These are phyloP conservation scores for Leccinum sublutescens DNA, from an alignment of 768 basidiomycete species.

Conservation along the genomic window DNA sequence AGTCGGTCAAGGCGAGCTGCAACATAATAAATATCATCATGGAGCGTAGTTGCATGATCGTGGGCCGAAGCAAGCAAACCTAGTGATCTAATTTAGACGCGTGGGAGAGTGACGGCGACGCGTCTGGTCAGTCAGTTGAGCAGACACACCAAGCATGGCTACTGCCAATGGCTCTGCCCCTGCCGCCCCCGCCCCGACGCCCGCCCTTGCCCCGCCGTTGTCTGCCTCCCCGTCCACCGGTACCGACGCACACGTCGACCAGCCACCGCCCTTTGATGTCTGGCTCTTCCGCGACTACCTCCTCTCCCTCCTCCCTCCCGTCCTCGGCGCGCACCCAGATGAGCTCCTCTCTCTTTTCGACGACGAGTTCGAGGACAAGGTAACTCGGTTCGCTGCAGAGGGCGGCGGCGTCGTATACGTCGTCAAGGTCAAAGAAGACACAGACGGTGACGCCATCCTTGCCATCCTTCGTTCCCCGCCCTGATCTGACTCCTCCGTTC, in stretches of 20 bases:
- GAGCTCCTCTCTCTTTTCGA: conserved; percentile 73
- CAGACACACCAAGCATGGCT: neutral
- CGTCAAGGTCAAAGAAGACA: conserved; percentile 72
- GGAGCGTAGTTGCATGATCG: no score
- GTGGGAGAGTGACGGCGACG: neutral
- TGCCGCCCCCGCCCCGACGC: neutral
- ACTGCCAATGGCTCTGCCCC: neutral
- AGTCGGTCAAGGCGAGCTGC: no score
- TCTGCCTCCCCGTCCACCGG: conserved; percentile 32
- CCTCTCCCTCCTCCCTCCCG: conserved; percentile 68
- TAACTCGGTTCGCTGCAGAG: conserved; percentile 73
- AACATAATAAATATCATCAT: no score
- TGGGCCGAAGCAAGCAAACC: no score
- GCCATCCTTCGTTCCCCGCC: neutral
- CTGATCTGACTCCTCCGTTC: conserved; percentile 12
- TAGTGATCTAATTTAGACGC: neutral
- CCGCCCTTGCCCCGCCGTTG: conserved; percentile 25
- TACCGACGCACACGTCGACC: conserved; percentile 34
- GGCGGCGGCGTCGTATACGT: conserved; percentile 79
- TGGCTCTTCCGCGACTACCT: conserved; percentile 71
- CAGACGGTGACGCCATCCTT: conserved; percentile 55
- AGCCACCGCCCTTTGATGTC: conserved; percentile 58
- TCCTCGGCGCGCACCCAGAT: conserved; percentile 66
- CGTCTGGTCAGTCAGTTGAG: neutral
- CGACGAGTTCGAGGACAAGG: conserved; percentile 71